phyloP scores from a whole-genome alignment of 768 basidiomycete genomes.

The Kwoniella sp. region DNA sequence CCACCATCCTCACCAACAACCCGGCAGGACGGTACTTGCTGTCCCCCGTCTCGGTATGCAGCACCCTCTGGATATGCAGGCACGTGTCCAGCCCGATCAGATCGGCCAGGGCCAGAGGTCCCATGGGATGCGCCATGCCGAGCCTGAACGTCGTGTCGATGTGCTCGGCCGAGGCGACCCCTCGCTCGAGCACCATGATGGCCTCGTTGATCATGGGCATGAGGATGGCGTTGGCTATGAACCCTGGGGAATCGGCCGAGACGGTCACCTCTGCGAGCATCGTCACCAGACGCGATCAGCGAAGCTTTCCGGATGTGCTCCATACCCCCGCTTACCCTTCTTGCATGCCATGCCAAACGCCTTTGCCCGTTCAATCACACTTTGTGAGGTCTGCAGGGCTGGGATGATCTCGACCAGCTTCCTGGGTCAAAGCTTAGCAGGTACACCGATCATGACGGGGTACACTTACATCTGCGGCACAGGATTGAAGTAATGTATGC shows the following conservation, averaged over 20 bases:
- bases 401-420: conserved; percentile 94
- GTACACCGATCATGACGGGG: neutral
- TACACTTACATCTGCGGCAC: conserved; percentile 80
- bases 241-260: conserved; percentile 88
- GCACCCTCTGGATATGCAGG: conserved; percentile 82
- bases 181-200: conserved; percentile 89
- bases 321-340: conserved; percentile 63
- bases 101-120: conserved; percentile 77
- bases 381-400: conserved; percentile 78
- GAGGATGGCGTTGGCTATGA: conserved; percentile 87
- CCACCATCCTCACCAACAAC: conserved; percentile 90
- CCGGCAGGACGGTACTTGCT: conserved; percentile 91
- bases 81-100: conserved; percentile 93
- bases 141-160: conserved; percentile 91
- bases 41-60: conserved; percentile 83
- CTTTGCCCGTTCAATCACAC: conserved; percentile 69
- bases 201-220: conserved; percentile 99
- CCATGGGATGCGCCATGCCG: conserved; percentile 79
- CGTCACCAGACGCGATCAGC: neutral
- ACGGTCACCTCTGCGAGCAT: conserved; percentile 74
- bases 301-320: neutral
- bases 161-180: conserved; percentile 85
- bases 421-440: conserved; percentile 50
- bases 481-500: conserved; percentile 95
- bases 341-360: conserved; percentile 82